These are phyloP conservation scores for Botrytis byssoidea DNA, from an alignment of 2,329 filamentous ascomycete genomes.

Conservation along the genomic window DNA sequence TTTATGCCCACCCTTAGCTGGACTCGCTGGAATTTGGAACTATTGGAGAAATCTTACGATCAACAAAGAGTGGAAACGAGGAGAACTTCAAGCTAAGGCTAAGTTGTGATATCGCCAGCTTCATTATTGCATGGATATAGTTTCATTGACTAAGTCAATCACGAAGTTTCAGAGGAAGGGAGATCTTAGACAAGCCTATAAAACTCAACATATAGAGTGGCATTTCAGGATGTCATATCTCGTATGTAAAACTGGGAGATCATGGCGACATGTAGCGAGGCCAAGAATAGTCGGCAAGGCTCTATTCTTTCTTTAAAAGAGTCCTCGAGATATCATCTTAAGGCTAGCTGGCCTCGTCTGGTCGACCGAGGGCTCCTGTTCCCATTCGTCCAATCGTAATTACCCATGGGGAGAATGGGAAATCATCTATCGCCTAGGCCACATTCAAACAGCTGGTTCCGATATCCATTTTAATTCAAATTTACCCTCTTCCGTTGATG, in stretches of 20 bases:
- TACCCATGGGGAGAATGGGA: not conserved
- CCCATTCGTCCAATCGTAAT: not conserved
- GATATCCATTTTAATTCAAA: not conserved
- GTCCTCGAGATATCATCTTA: not conserved
- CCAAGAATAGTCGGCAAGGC: not conserved
- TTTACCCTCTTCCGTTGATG: not conserved
- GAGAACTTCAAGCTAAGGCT: slow-evolving; percentile 57
- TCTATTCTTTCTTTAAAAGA: not conserved
- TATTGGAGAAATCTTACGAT: slow-evolving; percentile 70
- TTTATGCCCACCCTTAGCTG: slow-evolving; percentile 72
- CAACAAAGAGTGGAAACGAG: slow-evolving; percentile 67
- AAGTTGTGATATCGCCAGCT: slow-evolving; percentile 47
- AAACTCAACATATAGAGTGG: not conserved
- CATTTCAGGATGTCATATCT: not conserved
- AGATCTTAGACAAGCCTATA: not conserved
- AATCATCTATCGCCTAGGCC: not conserved
- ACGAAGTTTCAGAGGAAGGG: not conserved
- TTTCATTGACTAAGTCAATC: too few relatives aligned
- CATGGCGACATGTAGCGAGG: not conserved
- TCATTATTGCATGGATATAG: not conserved
- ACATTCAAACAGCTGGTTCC: not conserved
- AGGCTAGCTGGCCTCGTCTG: not conserved
- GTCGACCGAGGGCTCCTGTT: not conserved
- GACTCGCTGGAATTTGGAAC: slow-evolving; percentile 65
- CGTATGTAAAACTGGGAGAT: not conserved